A percentile compares a stretch with the other conserved stretches of the same genome.
phyloP scores from a whole-genome alignment of 495 filamentous ascomycete genomes.

The Podospora anserina region DNA sequence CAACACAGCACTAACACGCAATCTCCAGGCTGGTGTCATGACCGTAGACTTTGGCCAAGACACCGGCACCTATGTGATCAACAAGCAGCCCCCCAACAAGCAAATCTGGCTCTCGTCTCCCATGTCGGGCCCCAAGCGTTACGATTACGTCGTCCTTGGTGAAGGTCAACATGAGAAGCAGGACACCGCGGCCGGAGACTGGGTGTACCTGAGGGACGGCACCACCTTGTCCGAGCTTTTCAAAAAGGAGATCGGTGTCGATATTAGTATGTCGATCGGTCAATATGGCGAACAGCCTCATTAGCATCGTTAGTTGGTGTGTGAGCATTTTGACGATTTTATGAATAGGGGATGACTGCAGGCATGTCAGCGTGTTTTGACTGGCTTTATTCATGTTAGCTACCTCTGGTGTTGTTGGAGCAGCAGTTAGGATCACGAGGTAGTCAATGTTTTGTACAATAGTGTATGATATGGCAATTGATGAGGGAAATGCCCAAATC shows the following conservation, averaged over 20 bases:
- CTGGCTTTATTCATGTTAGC: not conserved
- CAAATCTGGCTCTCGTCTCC: conserved; percentile 98
- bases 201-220: conserved; percentile 84
- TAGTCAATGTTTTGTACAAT: not conserved
- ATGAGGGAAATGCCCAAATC: not conserved
- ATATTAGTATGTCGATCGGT: conserved; percentile 30
- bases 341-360: not conserved
- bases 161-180: conserved; percentile 74
- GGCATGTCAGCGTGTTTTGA: not conserved
- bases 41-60: conserved; percentile 60
- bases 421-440: not conserved
- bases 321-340: not conserved
- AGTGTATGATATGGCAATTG: not conserved
- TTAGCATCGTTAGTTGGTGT: not conserved
- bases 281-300: not conserved
- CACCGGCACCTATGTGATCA: conserved; percentile 74
- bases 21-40: conserved; percentile 72
- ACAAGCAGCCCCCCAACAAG: conserved; percentile 96
- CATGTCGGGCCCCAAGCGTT: conserved; percentile 86
- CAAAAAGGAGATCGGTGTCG: conserved; percentile 63
- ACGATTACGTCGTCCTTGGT: conserved; percentile 72
- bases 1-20: not conserved
- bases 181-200: conserved; percentile 63
- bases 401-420: not conserved
- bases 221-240: conserved; percentile 68